Conservation (phyloP, 2,329 filamentous ascomycete genomes). For the Colletotrichum neosansevieriae region DNA sequence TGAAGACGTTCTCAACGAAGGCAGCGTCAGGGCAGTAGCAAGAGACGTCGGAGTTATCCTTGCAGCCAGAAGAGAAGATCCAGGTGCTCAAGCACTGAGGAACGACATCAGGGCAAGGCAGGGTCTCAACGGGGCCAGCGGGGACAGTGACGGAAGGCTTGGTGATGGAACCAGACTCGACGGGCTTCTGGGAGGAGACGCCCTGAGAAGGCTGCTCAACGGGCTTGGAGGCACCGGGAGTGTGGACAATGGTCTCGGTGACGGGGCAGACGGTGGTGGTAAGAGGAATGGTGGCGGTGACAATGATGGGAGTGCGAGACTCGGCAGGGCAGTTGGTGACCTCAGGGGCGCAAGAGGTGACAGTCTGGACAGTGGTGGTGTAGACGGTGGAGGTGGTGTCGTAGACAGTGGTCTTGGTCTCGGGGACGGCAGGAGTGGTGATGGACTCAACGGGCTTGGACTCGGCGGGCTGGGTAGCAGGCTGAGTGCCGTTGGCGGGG, state of each 20-base stretch:
- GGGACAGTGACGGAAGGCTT: slow-evolving; percentile 49
- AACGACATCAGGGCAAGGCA: slow-evolving; percentile 77
- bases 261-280: slow-evolving; percentile 73
- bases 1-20: slow-evolving; percentile 84
- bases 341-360: slow-evolving; percentile 61
- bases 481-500: slow-evolving; percentile 21
- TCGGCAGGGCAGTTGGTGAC: slow-evolving; percentile 65
- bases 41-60: slow-evolving; percentile 81
- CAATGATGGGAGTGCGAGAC: slow-evolving; percentile 56
- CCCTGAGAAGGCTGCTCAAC: slow-evolving; percentile 36
- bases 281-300: slow-evolving; percentile 66
- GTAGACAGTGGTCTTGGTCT: slow-evolving; percentile 49
- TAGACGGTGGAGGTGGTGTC: slow-evolving; percentile 63
- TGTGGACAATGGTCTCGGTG: slow-evolving; percentile 64
- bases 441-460: slow-evolving; percentile 26
- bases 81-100: slow-evolving; percentile 94
- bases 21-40: slow-evolving; percentile 89
- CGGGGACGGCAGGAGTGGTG: slow-evolving; percentile 40
- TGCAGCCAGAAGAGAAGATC: slow-evolving; percentile 77
- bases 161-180: slow-evolving; percentile 42
- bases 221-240: slow-evolving; percentile 44
- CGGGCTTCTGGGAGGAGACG: slow-evolving; percentile 38
- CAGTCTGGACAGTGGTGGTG: slow-evolving; percentile 61
- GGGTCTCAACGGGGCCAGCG: slow-evolving; percentile 55
- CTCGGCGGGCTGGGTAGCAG: slow-evolving; percentile 24